Evolutionary conservation across 1,284 basidiomycete genomes (phyloP).

Genomic region (Heterobasidion annosum): DNA sequence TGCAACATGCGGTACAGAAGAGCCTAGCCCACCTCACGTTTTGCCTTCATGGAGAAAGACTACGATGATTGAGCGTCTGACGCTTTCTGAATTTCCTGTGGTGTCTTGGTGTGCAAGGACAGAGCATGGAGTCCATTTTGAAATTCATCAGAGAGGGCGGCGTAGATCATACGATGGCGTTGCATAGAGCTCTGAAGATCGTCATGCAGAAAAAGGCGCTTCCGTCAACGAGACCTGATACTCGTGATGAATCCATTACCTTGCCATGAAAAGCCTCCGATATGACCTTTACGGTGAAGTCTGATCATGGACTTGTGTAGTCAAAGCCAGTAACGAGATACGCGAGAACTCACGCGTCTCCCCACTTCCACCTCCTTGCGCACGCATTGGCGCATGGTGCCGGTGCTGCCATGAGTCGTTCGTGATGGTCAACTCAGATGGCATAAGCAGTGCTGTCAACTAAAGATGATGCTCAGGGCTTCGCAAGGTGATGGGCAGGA

Average conservation of each 20-base stretch:
- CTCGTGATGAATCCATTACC: conserved; percentile 30
- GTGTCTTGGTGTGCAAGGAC: conserved; percentile 66
- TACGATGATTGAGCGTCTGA: not conserved
- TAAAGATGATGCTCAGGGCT: conserved; percentile 17
- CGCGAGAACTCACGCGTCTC: conserved; percentile 60
- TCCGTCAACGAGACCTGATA: not conserved
- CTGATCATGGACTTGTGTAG: conserved; percentile 24
- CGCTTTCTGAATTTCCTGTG: conserved; percentile 29
- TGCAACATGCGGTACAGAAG: not conserved
- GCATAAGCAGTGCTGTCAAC: conserved; percentile 50
- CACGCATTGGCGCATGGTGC: conserved; percentile 69
- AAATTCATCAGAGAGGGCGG: conserved; percentile 60
- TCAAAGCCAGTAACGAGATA: conserved; percentile 1
- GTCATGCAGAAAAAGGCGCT: not conserved
- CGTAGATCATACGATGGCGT: conserved; percentile 70
- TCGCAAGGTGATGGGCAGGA: conserved; percentile 6
- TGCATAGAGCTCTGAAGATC: conserved; percentile 55
- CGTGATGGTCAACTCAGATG: conserved; percentile 47
- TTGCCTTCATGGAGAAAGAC: not conserved
- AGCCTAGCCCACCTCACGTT: not conserved
- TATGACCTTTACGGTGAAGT: conserved; percentile 66
- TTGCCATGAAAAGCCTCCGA: conserved; percentile 66
- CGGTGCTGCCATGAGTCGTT: conserved; percentile 76
- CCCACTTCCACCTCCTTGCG: conserved; percentile 47
- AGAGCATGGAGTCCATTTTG: conserved; percentile 64